A percentile compares a stretch with the other conserved stretches of the same genome.
phyloP scores from a whole-genome alignment of 164 flowering plant genomes.

The Paratinospora sagittata region DNA sequence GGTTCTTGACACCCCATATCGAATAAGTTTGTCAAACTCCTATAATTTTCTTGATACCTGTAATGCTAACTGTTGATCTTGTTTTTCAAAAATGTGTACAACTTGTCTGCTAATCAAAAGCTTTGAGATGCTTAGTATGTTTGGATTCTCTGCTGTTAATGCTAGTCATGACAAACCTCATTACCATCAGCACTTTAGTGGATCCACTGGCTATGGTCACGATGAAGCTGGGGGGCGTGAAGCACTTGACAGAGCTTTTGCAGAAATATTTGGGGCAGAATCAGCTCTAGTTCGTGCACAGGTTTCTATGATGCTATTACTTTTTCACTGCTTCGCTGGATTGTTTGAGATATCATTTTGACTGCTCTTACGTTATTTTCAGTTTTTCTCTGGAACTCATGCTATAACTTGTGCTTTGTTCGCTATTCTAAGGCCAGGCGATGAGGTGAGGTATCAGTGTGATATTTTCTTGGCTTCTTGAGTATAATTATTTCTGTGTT shows the following conservation, averaged over 20 bases:
- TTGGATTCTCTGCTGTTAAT: background rate
- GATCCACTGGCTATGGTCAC: constrained; percentile 91
- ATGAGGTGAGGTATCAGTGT: constrained; percentile 54
- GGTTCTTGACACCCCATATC: background rate
- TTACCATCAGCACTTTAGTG: constrained; percentile 64
- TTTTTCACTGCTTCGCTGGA: background rate
- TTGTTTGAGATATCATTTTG: background rate
- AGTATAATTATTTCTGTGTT: background rate
- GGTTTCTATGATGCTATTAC: constrained; percentile 27
- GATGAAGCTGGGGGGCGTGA: constrained; percentile 93
- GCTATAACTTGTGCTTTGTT: constrained; percentile 90
- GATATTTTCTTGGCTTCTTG: background rate
- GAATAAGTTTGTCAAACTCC: background rate
- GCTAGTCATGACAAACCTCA: background rate
- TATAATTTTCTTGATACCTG: background rate
- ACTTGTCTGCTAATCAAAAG: background rate
- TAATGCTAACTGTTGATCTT: background rate
- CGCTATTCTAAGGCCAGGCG: constrained; percentile 79
- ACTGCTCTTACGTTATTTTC: constrained; percentile 4
- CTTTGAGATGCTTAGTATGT: background rate
- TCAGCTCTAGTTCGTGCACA: constrained; percentile 83
- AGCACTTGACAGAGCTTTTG: constrained; percentile 79
- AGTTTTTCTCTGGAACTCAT: constrained; percentile 97
- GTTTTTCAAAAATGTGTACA: background rate
- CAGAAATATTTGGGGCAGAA: constrained; percentile 84